These are phyloP conservation scores for Magnolia sinica DNA, from an alignment of 164 flowering plant species.

Conservation along the genomic window DNA sequence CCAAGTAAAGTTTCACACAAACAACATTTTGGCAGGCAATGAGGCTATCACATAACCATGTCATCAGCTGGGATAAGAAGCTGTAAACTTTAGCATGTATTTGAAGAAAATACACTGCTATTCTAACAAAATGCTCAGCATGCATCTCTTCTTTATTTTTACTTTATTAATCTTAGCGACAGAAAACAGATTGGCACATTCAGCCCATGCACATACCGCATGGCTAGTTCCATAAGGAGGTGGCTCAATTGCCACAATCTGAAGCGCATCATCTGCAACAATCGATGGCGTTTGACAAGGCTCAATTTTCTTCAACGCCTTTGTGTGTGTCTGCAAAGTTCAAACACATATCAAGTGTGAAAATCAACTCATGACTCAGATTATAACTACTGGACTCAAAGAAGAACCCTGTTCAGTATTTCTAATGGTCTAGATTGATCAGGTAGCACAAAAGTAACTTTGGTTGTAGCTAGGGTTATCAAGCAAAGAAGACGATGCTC, in stretches of 20 bases:
- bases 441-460: not conserved
- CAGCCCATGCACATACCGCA: constrained; percentile 41
- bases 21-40: too few species aligned
- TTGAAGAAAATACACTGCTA: too few species aligned
- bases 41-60: too few species aligned
- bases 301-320: constrained; percentile 35
- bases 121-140: too few species aligned
- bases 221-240: constrained; percentile 68
- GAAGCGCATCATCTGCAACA: constrained; percentile 36
- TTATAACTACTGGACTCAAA: not conserved
- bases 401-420: not conserved
- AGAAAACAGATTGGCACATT: not conserved
- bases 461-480: not conserved
- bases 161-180: too few species aligned
- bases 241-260: constrained; percentile 48
- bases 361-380: constrained; percentile 8
- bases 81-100: not conserved
- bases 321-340: constrained; percentile 66
- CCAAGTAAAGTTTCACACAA: too few species aligned
- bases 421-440: not conserved
- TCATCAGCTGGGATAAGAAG: not conserved
- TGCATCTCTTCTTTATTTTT: too few species aligned
- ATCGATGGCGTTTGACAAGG: constrained; percentile 14
- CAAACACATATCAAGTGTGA: not conserved
- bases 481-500: not conserved